Conservation (phyloP, 169 alveolate species). For the Perkinsus chesapeaki region DNA sequence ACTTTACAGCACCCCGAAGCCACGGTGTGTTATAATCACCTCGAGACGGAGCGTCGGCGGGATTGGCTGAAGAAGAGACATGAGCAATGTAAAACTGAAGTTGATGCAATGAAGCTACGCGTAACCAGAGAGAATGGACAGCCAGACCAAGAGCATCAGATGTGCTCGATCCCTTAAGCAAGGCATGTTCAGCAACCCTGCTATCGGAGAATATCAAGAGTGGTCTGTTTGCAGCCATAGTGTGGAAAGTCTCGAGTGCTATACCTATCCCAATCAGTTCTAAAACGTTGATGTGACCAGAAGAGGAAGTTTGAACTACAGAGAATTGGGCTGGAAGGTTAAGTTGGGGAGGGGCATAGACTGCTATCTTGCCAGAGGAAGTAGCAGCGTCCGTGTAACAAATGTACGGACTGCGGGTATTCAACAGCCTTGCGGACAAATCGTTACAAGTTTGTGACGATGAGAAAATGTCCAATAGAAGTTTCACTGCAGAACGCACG, state of each 20-base stretch:
- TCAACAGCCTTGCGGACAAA: background rate
- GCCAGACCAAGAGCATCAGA: background rate
- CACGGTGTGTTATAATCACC: background rate
- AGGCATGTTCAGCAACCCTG: background rate
- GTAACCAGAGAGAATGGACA: background rate
- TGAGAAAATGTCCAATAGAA: no score
- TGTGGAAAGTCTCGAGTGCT: background rate
- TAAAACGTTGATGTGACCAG: background rate
- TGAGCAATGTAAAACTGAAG: background rate
- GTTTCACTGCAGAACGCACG: background rate
- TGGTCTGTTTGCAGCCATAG: background rate
- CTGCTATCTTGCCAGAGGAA: background rate
- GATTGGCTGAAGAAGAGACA: background rate
- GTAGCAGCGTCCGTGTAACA: background rate
- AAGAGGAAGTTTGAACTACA: background rate
- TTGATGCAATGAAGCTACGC: background rate
- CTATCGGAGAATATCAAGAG: background rate
- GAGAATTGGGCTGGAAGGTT: background rate
- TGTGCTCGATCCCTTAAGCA: background rate
- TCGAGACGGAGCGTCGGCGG: background rate
- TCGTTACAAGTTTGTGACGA: no score
- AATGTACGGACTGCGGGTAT: background rate
- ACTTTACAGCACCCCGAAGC: background rate
- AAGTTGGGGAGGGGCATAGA: background rate
- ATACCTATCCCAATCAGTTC: background rate